Base-by-base conservation (phyloP, 495 filamentous ascomycete genomes). In the Echria macrotheca region DNA sequence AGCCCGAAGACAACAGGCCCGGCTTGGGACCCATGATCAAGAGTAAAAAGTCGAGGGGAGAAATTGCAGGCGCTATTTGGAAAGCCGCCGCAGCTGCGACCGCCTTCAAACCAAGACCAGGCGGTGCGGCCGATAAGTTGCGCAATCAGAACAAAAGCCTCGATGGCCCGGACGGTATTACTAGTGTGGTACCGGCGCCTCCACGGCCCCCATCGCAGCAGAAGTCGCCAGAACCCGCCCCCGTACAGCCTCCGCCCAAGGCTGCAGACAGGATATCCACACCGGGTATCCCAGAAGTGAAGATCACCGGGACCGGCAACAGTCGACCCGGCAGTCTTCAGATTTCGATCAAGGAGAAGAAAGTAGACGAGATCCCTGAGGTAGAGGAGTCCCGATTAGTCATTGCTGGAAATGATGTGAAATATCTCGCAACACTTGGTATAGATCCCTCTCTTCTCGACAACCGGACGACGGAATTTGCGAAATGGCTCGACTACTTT, bases 21-120 rank as follows among this genome's bases (percentile, higher is more conserved):
- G 90, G 89, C 1, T 78, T 95, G 17, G 89, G 87, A 0, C 88
- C 89, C 29, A 95, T 95, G 89, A 83, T 95, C 47, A 93, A 91
- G 66, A 48, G 63, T 2, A 75, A 83, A 50, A 84, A 89, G 55
- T 83, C 82, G 0, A 76, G 66, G 39, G 77, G 72, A 24, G 85
- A 93, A 35, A 74, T 93, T 55, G 87, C 86, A 21, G 82, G 81
- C 26, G 73, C 79, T n/a, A 82, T 96, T 51, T 83, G 85, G 58
- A 90, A 89, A 61, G 90, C 89, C 26, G 90, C 93, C 10, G 82
- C 77, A 25, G 82, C 89, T n/a, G 84, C 86, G 48, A 62, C 53
- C 29, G 84, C 83, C 15, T 96, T 96, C 72, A 91, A 87, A 57
- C 89, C 90, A 14, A 78, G 90, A 29, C 80, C 83, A 12, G 88